Conservation (phyloP, 192 early-diverging fungal species). For the Backusella australiensis region DNA sequence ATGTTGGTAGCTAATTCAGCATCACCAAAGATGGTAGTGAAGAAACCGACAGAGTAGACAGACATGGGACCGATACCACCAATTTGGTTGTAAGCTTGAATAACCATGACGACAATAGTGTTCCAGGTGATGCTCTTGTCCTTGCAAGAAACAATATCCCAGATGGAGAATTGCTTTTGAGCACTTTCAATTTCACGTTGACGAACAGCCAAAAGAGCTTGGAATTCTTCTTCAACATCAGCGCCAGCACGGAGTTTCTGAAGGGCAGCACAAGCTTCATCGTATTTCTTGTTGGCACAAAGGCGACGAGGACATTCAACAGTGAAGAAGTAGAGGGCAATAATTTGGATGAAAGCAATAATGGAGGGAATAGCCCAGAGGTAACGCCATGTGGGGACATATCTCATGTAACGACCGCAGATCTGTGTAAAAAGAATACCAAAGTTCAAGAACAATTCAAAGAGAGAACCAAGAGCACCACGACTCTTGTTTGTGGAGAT, state of each 20-base stretch:
- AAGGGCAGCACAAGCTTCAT: conserved; percentile 58
- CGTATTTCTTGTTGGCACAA: conserved; percentile 57
- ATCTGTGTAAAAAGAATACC: conserved; percentile 78
- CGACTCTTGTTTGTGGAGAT: conserved; percentile 71
- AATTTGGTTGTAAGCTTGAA: conserved; percentile 82
- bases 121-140: conserved; percentile 40
- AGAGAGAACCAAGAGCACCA: conserved; percentile 69
- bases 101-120: conserved; percentile 62
- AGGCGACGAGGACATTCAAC: conserved; percentile 80
- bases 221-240: conserved; percentile 63
- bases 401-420: conserved; percentile 59
- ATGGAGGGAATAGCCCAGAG: conserved; percentile 65
- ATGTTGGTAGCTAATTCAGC: conserved; percentile 51
- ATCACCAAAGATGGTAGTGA: conserved; percentile 58
- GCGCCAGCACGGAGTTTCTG: conserved; percentile 53
- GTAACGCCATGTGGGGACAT: conserved; percentile 68
- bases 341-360: conserved; percentile 54
- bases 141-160: conserved; percentile 18
- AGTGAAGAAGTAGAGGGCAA: conserved; percentile 59
- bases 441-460: conserved; percentile 76
- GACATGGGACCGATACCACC: conserved; percentile 85
- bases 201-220: conserved; percentile 52
- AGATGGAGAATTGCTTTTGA: conserved; percentile 8
- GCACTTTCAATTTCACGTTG: conserved; percentile 24
- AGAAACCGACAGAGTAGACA: conserved; percentile 79